These are phyloP conservation scores for Alternaria gansuensis DNA, from an alignment of 2,329 filamentous ascomycete genomes.

Conservation along the genomic window DNA sequence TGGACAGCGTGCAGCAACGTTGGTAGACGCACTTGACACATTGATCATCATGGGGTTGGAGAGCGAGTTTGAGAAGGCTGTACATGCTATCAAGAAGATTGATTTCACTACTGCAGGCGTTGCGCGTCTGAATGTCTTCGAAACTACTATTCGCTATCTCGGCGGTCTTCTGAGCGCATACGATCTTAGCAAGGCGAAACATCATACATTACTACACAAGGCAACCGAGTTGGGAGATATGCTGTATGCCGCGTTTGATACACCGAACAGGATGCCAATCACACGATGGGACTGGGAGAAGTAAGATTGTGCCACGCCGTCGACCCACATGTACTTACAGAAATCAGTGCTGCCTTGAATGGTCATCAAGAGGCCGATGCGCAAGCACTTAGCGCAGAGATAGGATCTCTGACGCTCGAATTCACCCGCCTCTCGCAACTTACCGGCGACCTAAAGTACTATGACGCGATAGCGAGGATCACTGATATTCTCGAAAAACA, in stretches of 20 bases:
- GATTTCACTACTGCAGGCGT: slow-evolving; percentile 61
- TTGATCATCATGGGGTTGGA: slow-evolving; percentile 69
- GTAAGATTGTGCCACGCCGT: slow-evolving; percentile 26
- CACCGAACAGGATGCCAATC: slow-evolving; percentile 54
- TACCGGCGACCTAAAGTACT: slow-evolving; percentile 52
- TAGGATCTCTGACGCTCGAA: slow-evolving; percentile 52
- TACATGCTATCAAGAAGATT: slow-evolving; percentile 61
- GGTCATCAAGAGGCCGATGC: slow-evolving; percentile 43
- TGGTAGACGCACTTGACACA: slow-evolving; percentile 69
- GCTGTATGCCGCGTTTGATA: slow-evolving; percentile 57
- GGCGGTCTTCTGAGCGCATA: slow-evolving; percentile 52
- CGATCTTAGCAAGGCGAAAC: slow-evolving; percentile 48
- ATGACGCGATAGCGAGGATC: slow-evolving; percentile 52
- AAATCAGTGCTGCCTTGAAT: slow-evolving; percentile 39
- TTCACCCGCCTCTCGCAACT: slow-evolving; percentile 54
- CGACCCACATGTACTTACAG: slow-evolving; percentile 26
- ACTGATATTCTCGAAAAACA: slow-evolving; percentile 46
- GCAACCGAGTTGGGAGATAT: slow-evolving; percentile 56
- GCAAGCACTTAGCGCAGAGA: slow-evolving; percentile 48
- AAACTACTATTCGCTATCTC: slow-evolving; percentile 54
- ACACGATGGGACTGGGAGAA: slow-evolving; percentile 53
- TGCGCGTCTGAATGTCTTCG: slow-evolving; percentile 50
- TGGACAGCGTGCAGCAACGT: slow-evolving; percentile 66
- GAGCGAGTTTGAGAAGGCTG: slow-evolving; percentile 65
- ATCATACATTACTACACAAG: slow-evolving; percentile 51